These are phyloP conservation scores for Sporothrix humicola DNA, from an alignment of 2,329 filamentous ascomycete genomes.

Conservation along the genomic window DNA sequence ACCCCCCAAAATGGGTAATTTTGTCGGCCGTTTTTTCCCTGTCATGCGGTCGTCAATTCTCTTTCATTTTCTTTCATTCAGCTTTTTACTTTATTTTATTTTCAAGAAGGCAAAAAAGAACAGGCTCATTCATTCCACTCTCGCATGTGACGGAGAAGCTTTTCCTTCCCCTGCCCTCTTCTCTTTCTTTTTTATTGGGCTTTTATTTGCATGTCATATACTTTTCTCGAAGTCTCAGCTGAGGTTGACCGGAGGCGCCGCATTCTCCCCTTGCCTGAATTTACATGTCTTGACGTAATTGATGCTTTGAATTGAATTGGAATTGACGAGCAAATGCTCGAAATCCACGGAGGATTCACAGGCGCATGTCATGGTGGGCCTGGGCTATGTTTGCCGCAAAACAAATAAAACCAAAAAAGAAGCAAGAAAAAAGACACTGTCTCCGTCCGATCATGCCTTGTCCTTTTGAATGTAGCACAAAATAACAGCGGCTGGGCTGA, in stretches of 20 bases:
- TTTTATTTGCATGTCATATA: neutral
- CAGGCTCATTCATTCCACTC: neutral
- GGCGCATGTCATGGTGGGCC: slow-evolving; percentile 14
- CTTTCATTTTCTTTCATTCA: neutral
- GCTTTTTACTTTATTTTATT: neutral
- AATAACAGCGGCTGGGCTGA: neutral
- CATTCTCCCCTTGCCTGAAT: neutral
- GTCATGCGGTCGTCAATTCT: slow-evolving; percentile 11
- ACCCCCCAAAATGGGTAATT: neutral
- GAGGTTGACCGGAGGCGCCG: slow-evolving; percentile 1
- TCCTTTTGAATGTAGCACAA: slow-evolving; percentile 4
- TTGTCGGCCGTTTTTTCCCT: neutral
- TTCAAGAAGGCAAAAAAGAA: neutral
- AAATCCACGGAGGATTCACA: neutral
- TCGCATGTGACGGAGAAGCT: slow-evolving; percentile 27
- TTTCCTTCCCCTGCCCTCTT: slow-evolving; percentile 13
- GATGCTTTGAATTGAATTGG: neutral
- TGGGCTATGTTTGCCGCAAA: neutral
- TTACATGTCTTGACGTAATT: slow-evolving; percentile 4
- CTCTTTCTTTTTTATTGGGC: neutral
- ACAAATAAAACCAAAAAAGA: neutral
- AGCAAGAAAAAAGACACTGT: neutral
- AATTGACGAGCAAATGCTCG: neutral
- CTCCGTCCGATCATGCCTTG: neutral
- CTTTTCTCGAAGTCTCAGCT: slow-evolving; percentile 11